Percentiles rank a stretch among this genome's conserved stretches.
These are phyloP conservation scores for Meyerozyma elateridarum DNA, from an alignment of 1,139 yeast genomes.

Conservation along the genomic window DNA sequence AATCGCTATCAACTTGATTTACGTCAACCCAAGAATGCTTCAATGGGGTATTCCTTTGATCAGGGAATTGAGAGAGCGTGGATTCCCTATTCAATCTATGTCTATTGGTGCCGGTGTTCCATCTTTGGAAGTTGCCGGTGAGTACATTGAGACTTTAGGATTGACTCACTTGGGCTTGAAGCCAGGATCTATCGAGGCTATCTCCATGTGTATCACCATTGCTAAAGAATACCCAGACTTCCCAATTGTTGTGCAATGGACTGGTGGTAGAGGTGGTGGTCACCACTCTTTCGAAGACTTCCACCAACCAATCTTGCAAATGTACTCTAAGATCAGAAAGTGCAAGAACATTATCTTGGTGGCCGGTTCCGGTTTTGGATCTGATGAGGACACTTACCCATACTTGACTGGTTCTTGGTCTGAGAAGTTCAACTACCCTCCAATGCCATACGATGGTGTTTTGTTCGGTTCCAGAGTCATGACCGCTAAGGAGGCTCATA, in stretches of 20 bases:
- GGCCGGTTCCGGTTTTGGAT: slow-evolving; percentile 98
- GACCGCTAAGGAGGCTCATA: slow-evolving; percentile 95
- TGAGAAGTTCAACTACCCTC: slow-evolving; percentile 76
- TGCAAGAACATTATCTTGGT: slow-evolving; percentile 81
- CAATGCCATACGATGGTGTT: slow-evolving; percentile 99
- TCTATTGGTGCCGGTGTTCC: slow-evolving; percentile 99
- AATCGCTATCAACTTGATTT: slow-evolving; percentile 84
- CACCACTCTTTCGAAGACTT: slow-evolving; percentile 98
- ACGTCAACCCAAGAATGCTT: slow-evolving; percentile 94
- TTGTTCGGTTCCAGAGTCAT: slow-evolving; percentile 94
- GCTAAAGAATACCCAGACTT: slow-evolving; percentile 94
- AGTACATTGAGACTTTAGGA: slow-evolving; percentile 88
- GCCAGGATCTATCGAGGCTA: slow-evolving; percentile 96
- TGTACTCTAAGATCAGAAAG: slow-evolving; percentile 93
- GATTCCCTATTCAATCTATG: slow-evolving; percentile 93
- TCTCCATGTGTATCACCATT: slow-evolving; percentile 77
- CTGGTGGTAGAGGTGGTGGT: slow-evolving; percentile 99
- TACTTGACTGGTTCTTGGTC: slow-evolving; percentile 98
- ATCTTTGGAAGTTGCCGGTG: slow-evolving; percentile 93
- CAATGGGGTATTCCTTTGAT: slow-evolving; percentile 99
- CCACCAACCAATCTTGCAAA: slow-evolving; percentile 95
- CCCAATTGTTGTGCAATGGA: slow-evolving; percentile 98
- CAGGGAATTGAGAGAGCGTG: slow-evolving; percentile 79
- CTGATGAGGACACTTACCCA: slow-evolving; percentile 94
- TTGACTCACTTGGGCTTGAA: slow-evolving; percentile 92